Base-by-base conservation (phyloP, 306 rosid species). In the Sindora glabra region DNA sequence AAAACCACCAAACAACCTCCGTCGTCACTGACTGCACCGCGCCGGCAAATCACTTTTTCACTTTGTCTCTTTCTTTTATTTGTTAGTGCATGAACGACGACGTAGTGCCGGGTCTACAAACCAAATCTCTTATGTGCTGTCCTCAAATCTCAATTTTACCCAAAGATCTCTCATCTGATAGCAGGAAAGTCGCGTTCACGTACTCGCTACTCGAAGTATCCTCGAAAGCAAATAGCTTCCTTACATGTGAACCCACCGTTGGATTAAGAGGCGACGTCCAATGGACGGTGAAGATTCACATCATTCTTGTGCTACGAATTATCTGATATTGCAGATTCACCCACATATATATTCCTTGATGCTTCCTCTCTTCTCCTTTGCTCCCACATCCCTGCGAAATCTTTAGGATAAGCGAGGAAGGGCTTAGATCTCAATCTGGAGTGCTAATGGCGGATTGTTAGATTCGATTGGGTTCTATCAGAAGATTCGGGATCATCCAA, bases 401-500 rank as follows among this genome's bases (percentile, higher is more conserved):
- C n/a, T 32, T 32, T 3, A 1, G 62, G 18, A 38, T 1, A 30
- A 7, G 45, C n/a, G 11, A 24, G 30, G 11, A 34, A 37, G 22
- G 6, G 16, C 26, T 56, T 42, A 57, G 64, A 77, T 65, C 70
- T 58, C 54, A 47, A 68, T 41, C 57, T 3, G 1, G 51, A 15
- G 64, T 38, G 51, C 56, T 27, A 49, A 57, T 69, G 80, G 55
- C 59, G 48, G 33, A 56, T 19, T 69, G 45, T 44, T 78, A 60
- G 72, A 23, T 68, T 51, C 32, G 19, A 68, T 64, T 70, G 10
- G 46, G 5, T 48, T 36, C 60, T 37, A 34, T 10, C 2, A 4
- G 51, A 2, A 27, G 45, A 56, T 45, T 44, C 12, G 33, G 27
- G 69, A 60, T 63, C 65, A 6, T 36, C 46, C 26, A 46, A 38